Evolutionary conservation across 441 rosid species (phyloP), one percentile per base, ranked within the genome.

Genomic region (Mallotus repandus): DNA sequence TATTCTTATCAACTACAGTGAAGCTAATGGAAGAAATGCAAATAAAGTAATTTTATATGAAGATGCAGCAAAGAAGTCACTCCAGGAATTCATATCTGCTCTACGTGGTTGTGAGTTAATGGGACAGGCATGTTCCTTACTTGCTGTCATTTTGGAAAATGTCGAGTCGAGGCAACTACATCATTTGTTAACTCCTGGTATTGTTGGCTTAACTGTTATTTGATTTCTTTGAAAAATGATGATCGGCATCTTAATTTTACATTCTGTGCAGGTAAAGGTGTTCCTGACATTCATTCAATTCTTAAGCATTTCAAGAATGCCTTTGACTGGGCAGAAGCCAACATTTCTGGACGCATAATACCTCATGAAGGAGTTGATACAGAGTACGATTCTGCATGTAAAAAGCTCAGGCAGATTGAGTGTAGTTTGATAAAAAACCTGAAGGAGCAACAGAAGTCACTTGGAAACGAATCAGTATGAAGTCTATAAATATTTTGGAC

Each of bases 321-420:
- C 56, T 96, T 96, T 76, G 96, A 96, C 79, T 96, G 99, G 99
- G 90, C 71, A 65, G 99, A 92, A 86, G 99, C 99, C 75, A 77
- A 86, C 79, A 81, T 66, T 79, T 86, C 97, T 70, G 99, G 99
- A 69, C 97, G 98, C 66, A 74, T 96, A 75, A 84, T 91, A 84
- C 98, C 99, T 75, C 93, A 58, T 82, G 91, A 89, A 79, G 99
- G 98, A 76, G 96, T 81, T 64, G 98, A 93, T 80, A 68, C 73
- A 61, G 96, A 90, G 71, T 93, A 91, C 75, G 99, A 96, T 78
- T 79, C 80, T 75, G 92, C 97, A 62, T 86, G 96, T 78, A 79
- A 86, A 74, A 79, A 63, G 14, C 81, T 89, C 50, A 73, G 81
- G 83, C 86, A 85, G 74, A 83, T 93, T 58, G 94, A 90, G 77